Base-by-base conservation (phyloP, 306 rosid genomes). In the Albizia julibrissin region DNA sequence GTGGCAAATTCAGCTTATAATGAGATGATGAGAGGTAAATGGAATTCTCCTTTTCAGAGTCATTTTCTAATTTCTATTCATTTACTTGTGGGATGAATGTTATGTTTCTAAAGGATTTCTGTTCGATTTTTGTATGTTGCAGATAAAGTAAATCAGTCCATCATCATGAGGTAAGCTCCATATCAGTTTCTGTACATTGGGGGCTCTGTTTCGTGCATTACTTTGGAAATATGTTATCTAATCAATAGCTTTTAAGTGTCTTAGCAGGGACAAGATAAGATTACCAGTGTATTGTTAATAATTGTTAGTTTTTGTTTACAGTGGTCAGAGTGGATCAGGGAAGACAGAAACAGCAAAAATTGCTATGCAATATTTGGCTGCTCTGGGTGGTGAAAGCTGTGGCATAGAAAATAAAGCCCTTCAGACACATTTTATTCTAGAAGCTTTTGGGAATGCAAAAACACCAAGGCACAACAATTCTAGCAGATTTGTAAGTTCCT, bases 271-370 rank as follows among this genome's bases (percentile, higher is more conserved):
- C 26, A 39, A 65, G 64, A 52, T 58, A 75, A 69, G 52, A 46
- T 42, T 42, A 44, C 76, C 13, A 21, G 26, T 54, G 43, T 31
- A 29, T 78, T 79, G 49, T 67, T 82, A 43, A 75, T 79, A 46
- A 49, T 61, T 15, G 49, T 73, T 59, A 4, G 54, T 72, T 80
- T 78, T 86, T 82, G 79, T 77, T 85, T 88, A 47, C 89, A 93
- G 98, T 84, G 98, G 98, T 58, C 98, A 93, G 87, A 93, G 97
- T 82, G 99, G 99, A 86, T 90, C 98, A 44, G 99, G 98, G 82
- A 95, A 95, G 87, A 95, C 98, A 33, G 93, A 91, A 90, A 93
- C 97, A 34, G 91, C 94, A 56, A 95, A 93, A 92, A 69, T 86
- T 87, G 93, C 92, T 40, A 82, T 92, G 88, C 91, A 91, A 77